phyloP scores from a whole-genome alignment of 495 filamentous ascomycete species.

The Astrocystis sublimbata region DNA sequence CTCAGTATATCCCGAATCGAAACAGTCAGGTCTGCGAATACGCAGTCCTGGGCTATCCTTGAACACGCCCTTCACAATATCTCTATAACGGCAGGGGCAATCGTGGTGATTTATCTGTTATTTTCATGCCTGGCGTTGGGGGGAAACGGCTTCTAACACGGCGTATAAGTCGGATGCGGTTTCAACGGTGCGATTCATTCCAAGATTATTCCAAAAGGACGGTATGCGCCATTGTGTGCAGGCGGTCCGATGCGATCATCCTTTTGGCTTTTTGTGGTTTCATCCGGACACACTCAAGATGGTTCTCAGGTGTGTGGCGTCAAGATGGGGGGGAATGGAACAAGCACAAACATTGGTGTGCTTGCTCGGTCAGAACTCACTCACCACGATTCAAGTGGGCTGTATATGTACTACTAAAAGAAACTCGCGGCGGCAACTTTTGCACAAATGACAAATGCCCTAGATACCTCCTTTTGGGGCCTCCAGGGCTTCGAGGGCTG shows the following conservation, averaged over 20 bases:
- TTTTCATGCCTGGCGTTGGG: slow-evolving; percentile 16
- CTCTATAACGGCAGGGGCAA: background rate
- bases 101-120: slow-evolving; percentile 4
- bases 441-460: too few relatives aligned
- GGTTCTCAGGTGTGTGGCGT: background rate
- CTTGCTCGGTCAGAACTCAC: background rate
- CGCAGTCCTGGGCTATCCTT: background rate
- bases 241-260: background rate
- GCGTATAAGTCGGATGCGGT: slow-evolving; percentile 12
- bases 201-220: slow-evolving; percentile 4
- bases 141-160: slow-evolving; percentile 4
- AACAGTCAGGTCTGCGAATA: background rate
- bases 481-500: too few relatives aligned
- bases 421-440: too few relatives aligned
- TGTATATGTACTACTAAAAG: slow-evolving; percentile 18
- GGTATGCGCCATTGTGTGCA: slow-evolving; percentile 2
- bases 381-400: background rate
- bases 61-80: background rate
- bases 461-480: too few relatives aligned
- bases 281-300: background rate
- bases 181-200: background rate
- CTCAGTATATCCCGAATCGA: slow-evolving; percentile 1
- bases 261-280: background rate
- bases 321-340: background rate
- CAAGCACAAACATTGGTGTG: background rate